Base-by-base conservation (phyloP, 148 eudicot species). In the Cornus florida region DNA sequence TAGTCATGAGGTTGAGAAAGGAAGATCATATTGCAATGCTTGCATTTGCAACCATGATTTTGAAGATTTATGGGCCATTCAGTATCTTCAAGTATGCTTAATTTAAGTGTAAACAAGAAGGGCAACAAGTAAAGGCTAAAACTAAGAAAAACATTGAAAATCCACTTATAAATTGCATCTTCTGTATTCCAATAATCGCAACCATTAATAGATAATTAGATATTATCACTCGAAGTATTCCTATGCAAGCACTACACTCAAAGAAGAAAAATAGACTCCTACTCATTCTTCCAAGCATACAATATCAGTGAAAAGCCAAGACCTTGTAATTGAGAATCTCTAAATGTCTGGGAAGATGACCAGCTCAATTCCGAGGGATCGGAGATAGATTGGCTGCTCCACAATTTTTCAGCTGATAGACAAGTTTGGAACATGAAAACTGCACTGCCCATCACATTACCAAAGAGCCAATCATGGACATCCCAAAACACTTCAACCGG, bases 241-340 rank as follows among this genome's bases (percentile, higher is more conserved):
- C 8, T 19, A 17, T 11, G 59, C 59, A 13, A 62, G 67, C 77
- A 62, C 53, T 59, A 41, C 77, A 62, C 32, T 59, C 9, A 8
- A 33, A 10, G 11, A 12, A 19, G 53, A 13, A 20, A 62, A 39
- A 28, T 33, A 35, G 13, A 22, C 35, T 17, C 56, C 62, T 69
- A 79, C 67, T 83, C 86, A 69, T 65, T 83, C 73, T 75, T 83
- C 86, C 86, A 83, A 65, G 86, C 86, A 75, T 75, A 83, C 73
- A 83, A 79, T 9, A 83, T 62, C 68, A 83, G 41, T 17, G 82
- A 83, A 78, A 83, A 83, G 0, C 82, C 82, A 50, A 59, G 75
- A 46, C 67, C 72, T n/a, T 78, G 66, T n/a, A 64, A 69, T 16
- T 41, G 75, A 11, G 73, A 10, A 56, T 82, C 81, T 60, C 28